Percentiles rank a stretch among this genome's conserved stretches.
phyloP scores from a whole-genome alignment of 163 green algal species.

The Prototheca wickerhamii region DNA sequence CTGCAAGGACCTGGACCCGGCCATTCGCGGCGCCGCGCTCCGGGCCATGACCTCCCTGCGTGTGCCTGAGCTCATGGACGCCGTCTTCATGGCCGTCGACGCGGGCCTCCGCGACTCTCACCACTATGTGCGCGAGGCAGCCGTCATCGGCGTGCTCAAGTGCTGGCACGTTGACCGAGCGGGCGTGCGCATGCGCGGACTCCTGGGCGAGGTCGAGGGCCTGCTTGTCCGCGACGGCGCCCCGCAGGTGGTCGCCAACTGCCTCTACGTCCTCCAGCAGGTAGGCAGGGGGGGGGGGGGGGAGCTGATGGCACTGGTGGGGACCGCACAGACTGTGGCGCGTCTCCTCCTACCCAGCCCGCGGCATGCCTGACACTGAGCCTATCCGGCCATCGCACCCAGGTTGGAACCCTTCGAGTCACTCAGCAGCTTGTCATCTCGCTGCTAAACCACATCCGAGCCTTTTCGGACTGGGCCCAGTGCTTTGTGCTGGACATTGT shows the following conservation, averaged over 20 bases:
- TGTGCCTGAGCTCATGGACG: slow-evolving; percentile 88
- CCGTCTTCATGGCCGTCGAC: slow-evolving; percentile 69
- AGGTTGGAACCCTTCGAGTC: neutral
- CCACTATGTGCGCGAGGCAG: slow-evolving; percentile 80
- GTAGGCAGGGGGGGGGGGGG: slow-evolving; percentile 21
- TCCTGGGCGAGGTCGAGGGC: slow-evolving; percentile 44
- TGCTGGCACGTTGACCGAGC: slow-evolving; percentile 66
- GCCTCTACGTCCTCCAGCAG: slow-evolving; percentile 67
- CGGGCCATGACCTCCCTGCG: slow-evolving; percentile 79
- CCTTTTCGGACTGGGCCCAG: slow-evolving; percentile 90
- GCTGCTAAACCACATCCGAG: slow-evolving; percentile 82
- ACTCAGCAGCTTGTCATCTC: slow-evolving; percentile 68
- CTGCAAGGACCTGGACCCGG: slow-evolving; percentile 79
- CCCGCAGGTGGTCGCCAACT: slow-evolving; percentile 75
- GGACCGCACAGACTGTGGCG: too few relatives aligned
- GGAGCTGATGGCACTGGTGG: too few relatives aligned
- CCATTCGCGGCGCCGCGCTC: slow-evolving; percentile 82
- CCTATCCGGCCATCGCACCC: too few relatives aligned
- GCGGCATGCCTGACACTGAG: too few relatives aligned
- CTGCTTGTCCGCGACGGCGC: slow-evolving; percentile 65
- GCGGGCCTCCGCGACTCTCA: slow-evolving; percentile 66
- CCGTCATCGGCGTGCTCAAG: slow-evolving; percentile 92
- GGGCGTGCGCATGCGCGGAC: slow-evolving; percentile 45
- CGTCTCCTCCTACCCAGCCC: too few relatives aligned
- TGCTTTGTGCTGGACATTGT: slow-evolving; percentile 85